Evolutionary conservation across 805 yeast species (phyloP).

Genomic region (Pichia kluyveri): DNA sequence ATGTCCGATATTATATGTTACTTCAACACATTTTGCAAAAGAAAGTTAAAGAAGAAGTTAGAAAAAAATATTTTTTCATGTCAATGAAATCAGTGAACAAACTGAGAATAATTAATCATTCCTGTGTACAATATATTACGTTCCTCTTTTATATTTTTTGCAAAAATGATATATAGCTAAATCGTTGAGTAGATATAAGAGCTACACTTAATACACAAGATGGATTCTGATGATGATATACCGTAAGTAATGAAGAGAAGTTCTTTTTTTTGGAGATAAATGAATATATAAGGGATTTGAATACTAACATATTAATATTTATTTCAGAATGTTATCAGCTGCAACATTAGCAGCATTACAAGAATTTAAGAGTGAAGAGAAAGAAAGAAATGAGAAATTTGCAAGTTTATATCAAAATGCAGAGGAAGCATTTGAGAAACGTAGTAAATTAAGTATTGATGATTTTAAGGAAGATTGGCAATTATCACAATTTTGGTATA

Average conservation of each 20-base stretch:
- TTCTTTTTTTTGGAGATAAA: no score
- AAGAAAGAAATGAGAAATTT: constrained; percentile 46
- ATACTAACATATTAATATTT: not conserved
- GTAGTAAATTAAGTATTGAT: constrained; percentile 38
- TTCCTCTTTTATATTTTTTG: no score
- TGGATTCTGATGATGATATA: constrained; percentile 9
- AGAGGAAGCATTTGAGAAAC: constrained; percentile 43
- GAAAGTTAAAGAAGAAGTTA: no score
- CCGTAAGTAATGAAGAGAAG: no score
- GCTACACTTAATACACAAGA: not conserved
- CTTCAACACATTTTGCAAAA: no score
- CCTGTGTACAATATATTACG: no score
- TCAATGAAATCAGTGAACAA: no score
- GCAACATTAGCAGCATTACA: constrained; percentile 47
- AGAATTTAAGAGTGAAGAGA: constrained; percentile 61
- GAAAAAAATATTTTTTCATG: no score
- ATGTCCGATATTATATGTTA: no score
- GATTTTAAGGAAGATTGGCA: constrained; percentile 90
- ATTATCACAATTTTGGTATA: constrained; percentile 86
- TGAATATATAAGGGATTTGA: not conserved
- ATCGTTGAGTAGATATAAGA: no score
- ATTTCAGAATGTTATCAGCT: constrained; percentile 32
- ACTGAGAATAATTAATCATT: no score
- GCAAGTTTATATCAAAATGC: constrained; percentile 45
- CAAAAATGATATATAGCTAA: no score